Conservation (phyloP, 1,284 basidiomycete species). For the Rhodotorula mucilaginosa region DNA sequence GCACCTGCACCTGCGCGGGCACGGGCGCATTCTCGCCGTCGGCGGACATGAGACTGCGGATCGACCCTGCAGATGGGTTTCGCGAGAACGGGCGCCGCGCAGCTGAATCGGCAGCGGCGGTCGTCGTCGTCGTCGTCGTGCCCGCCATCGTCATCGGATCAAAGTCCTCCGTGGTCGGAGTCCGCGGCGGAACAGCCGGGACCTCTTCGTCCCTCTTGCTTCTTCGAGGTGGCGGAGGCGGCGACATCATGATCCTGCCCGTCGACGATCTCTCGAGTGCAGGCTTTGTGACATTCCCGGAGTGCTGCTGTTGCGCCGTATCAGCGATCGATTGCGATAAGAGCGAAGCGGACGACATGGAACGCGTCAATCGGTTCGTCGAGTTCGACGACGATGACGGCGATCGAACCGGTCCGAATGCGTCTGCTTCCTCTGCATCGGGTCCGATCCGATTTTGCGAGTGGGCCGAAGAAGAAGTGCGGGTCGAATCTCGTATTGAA, state of each 20-base stretch:
- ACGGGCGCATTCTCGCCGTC: neutral
- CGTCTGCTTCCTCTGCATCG: neutral
- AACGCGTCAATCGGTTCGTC: neutral
- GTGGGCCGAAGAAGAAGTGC: no score
- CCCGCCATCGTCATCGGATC: neutral
- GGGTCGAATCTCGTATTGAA: neutral
- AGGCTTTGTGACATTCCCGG: neutral
- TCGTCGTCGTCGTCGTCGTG: no score
- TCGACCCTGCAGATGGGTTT: neutral
- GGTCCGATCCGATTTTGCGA: no score
- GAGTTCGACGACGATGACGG: neutral
- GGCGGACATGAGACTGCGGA: neutral
- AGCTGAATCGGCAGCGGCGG: no score
- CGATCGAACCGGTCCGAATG: neutral
- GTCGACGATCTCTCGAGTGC: neutral
- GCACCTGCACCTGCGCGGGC: constrained; percentile 10
- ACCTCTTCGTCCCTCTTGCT: neutral
- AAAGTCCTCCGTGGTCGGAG: neutral
- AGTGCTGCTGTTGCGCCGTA: neutral
- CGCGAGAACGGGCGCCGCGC: neutral
- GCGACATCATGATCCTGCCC: neutral
- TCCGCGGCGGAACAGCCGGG: neutral
- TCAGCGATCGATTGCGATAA: neutral
- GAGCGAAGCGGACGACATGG: neutral
- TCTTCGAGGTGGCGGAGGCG: neutral